A percentile compares a stretch with the other conserved stretches of the same genome.
phyloP scores from a whole-genome alignment of 2,329 filamentous ascomycete species.

The Trichoderma semiorbis region DNA sequence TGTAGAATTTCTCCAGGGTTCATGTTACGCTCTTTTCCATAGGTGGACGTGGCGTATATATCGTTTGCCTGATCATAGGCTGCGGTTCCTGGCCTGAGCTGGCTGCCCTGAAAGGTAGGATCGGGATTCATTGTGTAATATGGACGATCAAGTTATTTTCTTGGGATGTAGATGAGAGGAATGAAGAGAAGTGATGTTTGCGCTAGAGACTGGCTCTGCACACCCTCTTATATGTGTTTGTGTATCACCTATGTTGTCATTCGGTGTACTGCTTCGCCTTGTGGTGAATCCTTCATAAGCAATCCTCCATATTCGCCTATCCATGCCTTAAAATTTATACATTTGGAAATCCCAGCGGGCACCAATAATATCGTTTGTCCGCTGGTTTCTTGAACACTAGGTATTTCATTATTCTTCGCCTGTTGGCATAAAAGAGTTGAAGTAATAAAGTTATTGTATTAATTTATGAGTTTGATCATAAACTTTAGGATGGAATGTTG shows the following conservation, averaged over 20 bases:
- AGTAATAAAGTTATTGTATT: neutral
- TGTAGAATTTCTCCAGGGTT: slow-evolving; percentile 1
- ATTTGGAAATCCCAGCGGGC: neutral
- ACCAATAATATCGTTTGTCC: neutral
- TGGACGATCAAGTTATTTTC: neutral
- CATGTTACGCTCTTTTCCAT: slow-evolving; percentile 2
- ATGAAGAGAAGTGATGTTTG: neutral
- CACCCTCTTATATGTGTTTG: neutral
- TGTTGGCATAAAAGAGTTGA: neutral
- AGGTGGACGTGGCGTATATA: neutral
- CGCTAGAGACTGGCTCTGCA: neutral
- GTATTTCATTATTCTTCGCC: neutral
- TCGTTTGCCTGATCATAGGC: slow-evolving; percentile 1
- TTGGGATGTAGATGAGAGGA: neutral
- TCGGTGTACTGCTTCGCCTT: neutral
- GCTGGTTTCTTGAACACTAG: neutral
- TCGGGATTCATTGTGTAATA: neutral
- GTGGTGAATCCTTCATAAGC: neutral
- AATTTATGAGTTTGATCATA: neutral
- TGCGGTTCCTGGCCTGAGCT: neutral
- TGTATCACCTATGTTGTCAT: neutral
- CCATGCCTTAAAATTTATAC: neutral
- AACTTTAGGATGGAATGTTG: neutral
- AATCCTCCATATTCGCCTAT: neutral
- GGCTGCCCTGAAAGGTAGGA: neutral